Evolutionary conservation across 2,329 filamentous ascomycete species (phyloP), one percentile per base, ranked within the genome.

Genomic region (Diaporthe aspalathi): DNA sequence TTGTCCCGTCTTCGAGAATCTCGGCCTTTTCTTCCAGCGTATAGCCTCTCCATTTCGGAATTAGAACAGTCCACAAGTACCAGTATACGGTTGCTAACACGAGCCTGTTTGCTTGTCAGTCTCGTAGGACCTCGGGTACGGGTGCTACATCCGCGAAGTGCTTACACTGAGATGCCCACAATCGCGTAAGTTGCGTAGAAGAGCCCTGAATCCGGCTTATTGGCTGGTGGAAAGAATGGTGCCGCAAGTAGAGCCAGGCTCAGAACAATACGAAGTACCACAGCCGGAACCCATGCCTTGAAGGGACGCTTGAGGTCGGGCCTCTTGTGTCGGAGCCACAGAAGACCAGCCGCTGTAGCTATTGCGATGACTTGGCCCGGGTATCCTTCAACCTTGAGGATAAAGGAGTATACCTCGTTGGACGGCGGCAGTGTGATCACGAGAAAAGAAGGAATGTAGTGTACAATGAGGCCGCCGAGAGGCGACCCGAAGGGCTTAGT

Each of bases 391-490:
- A 93, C 89, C 57, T 93, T 91, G 0, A 93, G 82, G 38, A 94
- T 93, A 76, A 94, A 93, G 9, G 89, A 90, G 79, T 93, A 94
- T 0, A 92, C 89, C 60, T 91, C 87, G 3, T 85, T 84, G 0
- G 90, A 89, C 0, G 91, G 90, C 0, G 91, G 91, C 0, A 92
- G 82, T 0, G 85, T 80, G 62, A 94, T 92, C 3, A 93, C 90
- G 1, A 93, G 80, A 0, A 92, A 75, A 0, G 91, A 92, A 0
- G 91, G 91, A 35, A 94, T 83, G 75, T 89, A 93, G 75, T 93
- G 91, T 1, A 93, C 84, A 3, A 93, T 79, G 0, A 94, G 84
- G 0, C 91, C 92, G 0, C 91, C 91, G 1, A 93, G 79, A 0
- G 92, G 92, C 0, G 91, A 89, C 43, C 87, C 86, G 75, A 93